These are phyloP conservation scores for Setaria italica DNA, from an alignment of 202 grass and related monocot species.

Conservation along the genomic window DNA sequence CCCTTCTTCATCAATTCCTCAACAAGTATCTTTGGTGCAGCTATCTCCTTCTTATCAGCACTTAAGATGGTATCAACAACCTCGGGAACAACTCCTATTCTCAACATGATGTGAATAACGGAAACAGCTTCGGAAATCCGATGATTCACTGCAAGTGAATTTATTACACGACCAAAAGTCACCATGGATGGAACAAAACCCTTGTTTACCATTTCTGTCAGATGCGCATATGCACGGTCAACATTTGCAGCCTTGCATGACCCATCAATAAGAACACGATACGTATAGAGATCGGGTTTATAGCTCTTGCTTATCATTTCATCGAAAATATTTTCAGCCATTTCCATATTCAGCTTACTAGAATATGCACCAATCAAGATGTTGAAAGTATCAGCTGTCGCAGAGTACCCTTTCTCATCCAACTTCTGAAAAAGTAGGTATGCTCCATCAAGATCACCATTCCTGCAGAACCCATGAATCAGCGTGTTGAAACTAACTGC, in stretches of 20 bases:
- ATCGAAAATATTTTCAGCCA: conserved; percentile 77
- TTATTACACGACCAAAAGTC: conserved; percentile 83
- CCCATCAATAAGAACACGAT: conserved; percentile 81
- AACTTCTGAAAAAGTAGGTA: conserved; percentile 80
- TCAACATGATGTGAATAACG: conserved; percentile 79
- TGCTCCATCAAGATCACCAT: conserved; percentile 78
- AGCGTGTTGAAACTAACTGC: conserved; percentile 84
- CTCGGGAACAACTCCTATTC: conserved; percentile 72
- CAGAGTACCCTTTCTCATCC: conserved; percentile 66
- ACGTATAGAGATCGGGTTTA: conserved; percentile 76
- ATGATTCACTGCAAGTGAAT: conserved; percentile 61
- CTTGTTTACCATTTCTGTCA: conserved; percentile 69
- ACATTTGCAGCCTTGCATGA: conserved; percentile 75
- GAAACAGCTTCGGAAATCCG: conserved; percentile 68
- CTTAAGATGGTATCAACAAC: conserved; percentile 81
- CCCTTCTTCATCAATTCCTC: conserved; percentile 95
- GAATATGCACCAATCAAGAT: conserved; percentile 81
- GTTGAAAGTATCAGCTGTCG: conserved; percentile 83
- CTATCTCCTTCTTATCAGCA: conserved; percentile 90
- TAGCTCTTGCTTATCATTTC: conserved; percentile 76
- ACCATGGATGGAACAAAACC: conserved; percentile 76
- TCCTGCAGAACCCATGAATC: conserved; percentile 87
- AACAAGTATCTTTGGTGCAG: conserved; percentile 94
- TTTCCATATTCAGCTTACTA: conserved; percentile 73
- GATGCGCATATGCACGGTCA: conserved; percentile 63